Conservation (phyloP, 2,329 filamentous ascomycete genomes). For the Phialophora expanda region DNA sequence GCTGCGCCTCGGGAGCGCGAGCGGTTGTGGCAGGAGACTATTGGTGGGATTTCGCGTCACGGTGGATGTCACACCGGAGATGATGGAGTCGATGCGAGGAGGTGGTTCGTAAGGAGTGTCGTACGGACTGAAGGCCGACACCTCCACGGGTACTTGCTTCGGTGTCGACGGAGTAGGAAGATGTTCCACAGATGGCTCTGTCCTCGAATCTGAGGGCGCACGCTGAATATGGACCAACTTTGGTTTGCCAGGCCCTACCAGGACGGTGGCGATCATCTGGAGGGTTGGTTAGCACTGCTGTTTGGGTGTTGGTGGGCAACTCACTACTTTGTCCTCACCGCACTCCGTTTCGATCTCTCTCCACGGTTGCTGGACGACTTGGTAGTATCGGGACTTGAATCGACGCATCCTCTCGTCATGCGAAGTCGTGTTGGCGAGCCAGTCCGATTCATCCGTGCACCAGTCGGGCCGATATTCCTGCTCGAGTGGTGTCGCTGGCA, state of each 20-base stretch:
- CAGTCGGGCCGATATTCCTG: constrained; percentile 4
- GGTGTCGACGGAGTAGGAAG: constrained; percentile 27
- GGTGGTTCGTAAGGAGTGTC: constrained; percentile 31
- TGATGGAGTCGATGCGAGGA: constrained; percentile 14
- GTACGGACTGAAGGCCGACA: constrained; percentile 37
- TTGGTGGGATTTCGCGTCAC: background rate
- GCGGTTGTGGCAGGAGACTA: constrained; percentile 21
- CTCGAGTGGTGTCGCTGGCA: constrained; percentile 26
- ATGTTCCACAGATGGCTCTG: constrained; percentile 3
- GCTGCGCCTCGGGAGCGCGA: constrained; percentile 12
- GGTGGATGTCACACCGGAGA: background rate
- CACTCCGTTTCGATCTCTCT: background rate
- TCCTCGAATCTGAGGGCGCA: constrained; percentile 24
- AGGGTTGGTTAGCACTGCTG: constrained; percentile 2
- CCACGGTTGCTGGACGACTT: constrained; percentile 33
- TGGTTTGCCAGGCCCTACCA: constrained; percentile 37
- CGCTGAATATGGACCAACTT: constrained; percentile 38
- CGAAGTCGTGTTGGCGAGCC: constrained; percentile 33
- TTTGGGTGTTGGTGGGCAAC: background rate
- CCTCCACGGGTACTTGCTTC: constrained; percentile 21
- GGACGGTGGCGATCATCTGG: constrained; percentile 35
- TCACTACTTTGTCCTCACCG: constrained; percentile 30
- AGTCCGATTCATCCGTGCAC: constrained; percentile 35
- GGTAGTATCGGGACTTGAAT: constrained; percentile 33
- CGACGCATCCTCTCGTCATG: constrained; percentile 26